Evolutionary conservation across 2,329 filamentous ascomycete species (phyloP).

Genomic region (Cladosporium sphaerospermum): DNA sequence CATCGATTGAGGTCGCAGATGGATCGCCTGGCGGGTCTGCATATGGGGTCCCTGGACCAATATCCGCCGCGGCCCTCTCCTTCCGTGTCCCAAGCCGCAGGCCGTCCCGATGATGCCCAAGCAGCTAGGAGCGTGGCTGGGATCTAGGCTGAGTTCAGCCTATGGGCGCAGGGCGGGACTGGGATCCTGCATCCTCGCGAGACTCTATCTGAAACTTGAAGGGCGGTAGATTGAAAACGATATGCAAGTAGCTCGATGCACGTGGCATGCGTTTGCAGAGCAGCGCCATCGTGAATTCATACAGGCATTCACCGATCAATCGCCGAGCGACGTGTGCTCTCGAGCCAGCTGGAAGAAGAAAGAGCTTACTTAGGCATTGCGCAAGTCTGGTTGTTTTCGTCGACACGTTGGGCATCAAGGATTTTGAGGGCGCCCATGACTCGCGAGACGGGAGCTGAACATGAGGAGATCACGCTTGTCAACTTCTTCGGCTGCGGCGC

Average conservation of each 20-base stretch:
- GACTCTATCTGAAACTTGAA: background rate
- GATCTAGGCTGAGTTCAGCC: background rate
- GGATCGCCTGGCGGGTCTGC: background rate
- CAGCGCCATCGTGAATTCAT: no score
- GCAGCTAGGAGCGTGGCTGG: no score
- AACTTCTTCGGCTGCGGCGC: background rate
- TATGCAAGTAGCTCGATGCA: background rate
- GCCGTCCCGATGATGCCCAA: no score
- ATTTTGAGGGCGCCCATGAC: no score
- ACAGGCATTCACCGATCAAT: no score
- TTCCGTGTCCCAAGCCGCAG: background rate
- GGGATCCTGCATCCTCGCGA: background rate
- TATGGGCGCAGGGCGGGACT: background rate
- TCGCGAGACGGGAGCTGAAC: no score
- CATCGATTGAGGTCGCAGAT: background rate
- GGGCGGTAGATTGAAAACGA: background rate
- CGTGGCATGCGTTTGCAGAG: background rate
- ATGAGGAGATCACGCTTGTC: no score
- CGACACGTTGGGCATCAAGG: no score
- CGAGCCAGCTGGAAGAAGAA: no score
- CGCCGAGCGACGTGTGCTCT: no score
- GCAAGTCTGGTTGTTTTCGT: no score
- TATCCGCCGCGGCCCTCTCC: background rate
- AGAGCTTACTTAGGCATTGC: no score
- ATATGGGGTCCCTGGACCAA: background rate